Evolutionary conservation across 805 yeast species (phyloP).

Genomic region (Candida dendrica): DNA sequence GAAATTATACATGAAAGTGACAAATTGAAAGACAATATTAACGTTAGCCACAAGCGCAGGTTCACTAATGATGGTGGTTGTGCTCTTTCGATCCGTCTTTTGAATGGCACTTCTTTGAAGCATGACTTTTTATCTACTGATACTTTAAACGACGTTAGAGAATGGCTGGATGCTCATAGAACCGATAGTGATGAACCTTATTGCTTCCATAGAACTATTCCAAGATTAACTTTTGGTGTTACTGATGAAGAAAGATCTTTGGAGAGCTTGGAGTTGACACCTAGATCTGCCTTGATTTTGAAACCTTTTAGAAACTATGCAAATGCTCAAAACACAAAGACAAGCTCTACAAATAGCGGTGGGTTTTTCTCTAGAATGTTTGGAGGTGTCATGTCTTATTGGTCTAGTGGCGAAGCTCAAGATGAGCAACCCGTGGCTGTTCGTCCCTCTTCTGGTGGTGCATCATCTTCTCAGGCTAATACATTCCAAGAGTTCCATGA

Average conservation of each 20-base stretch:
- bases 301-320: conserved; percentile 43
- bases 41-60: conserved; percentile 4
- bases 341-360: conserved; percentile 7
- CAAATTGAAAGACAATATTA: conserved; percentile 14
- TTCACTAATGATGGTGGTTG: conserved; percentile 20
- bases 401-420: conserved; percentile 13
- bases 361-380: conserved; percentile 26
- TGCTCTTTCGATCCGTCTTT: conserved; percentile 49
- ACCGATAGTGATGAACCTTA: conserved; percentile 39
- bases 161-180: conserved; percentile 48
- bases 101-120: conserved; percentile 57
- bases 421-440: neutral
- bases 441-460: neutral
- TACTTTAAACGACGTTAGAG: conserved; percentile 51
- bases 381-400: conserved; percentile 27
- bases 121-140: conserved; percentile 39
- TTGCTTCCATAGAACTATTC: conserved; percentile 43
- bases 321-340: conserved; percentile 21
- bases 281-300: conserved; percentile 68
- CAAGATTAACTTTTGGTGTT: conserved; percentile 54
- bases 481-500: neutral
- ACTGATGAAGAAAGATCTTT: conserved; percentile 55
- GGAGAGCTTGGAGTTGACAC: conserved; percentile 49
- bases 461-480: too few species aligned
- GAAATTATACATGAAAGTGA: conserved; percentile 13